Conservation (phyloP, 2,329 filamentous ascomycete species). For the Proliferodiscus dingleyae region DNA sequence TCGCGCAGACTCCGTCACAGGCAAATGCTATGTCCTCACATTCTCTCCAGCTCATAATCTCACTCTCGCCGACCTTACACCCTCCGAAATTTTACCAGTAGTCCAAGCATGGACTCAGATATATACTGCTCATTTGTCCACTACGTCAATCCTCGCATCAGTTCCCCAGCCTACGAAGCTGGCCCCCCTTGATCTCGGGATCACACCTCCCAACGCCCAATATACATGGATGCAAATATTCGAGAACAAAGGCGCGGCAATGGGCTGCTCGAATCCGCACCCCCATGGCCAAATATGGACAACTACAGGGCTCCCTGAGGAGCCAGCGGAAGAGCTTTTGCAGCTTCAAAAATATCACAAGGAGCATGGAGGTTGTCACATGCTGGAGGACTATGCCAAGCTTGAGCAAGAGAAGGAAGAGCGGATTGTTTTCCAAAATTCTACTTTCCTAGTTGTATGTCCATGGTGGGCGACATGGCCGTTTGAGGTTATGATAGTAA, state of each 20-base stretch:
- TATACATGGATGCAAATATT: conserved; percentile 99
- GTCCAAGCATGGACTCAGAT: conserved; percentile 89
- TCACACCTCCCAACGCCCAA: conserved; percentile 60
- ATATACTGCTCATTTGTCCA: conserved; percentile 75
- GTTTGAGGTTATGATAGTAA: conserved; percentile 87
- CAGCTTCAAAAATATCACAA: conserved; percentile 74
- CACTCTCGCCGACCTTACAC: conserved; percentile 84
- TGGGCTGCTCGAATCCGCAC: conserved; percentile 98
- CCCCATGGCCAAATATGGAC: conserved; percentile 97
- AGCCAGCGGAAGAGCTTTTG: conserved; percentile 72
- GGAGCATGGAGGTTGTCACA: conserved; percentile 66
- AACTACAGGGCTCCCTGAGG: conserved; percentile 84
- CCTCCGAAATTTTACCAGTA: conserved; percentile 72
- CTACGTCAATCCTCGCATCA: conserved; percentile 56
- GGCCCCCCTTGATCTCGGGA: conserved; percentile 35
- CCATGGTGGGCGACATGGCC: conserved; percentile 99
- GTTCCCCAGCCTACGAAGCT: conserved; percentile 40
- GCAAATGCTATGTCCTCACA: conserved; percentile 94
- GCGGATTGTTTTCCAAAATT: conserved; percentile 84
- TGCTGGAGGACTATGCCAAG: conserved; percentile 82
- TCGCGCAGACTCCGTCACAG: conserved; percentile 78
- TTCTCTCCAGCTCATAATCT: conserved; percentile 89
- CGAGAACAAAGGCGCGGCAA: conserved; percentile 95
- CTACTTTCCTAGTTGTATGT: conserved; percentile 77
- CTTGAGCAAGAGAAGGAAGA: conserved; percentile 79